These are phyloP conservation scores for Phytophthora pinifolia DNA, from an alignment of 352 stramenopile genomes.

Conservation along the genomic window DNA sequence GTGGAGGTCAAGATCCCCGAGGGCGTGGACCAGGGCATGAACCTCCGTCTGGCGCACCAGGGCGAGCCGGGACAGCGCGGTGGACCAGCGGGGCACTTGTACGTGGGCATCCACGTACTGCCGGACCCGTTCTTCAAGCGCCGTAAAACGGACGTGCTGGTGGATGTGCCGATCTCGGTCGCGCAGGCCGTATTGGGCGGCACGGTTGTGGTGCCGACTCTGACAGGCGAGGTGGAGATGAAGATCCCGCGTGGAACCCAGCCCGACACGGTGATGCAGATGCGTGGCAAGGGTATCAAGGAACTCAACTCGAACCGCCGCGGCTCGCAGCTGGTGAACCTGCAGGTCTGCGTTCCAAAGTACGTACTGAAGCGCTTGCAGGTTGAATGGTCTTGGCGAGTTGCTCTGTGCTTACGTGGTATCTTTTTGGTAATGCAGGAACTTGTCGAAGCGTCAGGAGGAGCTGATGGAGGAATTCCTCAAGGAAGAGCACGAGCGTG, in stretches of 20 bases:
- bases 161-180: constrained; percentile 93
- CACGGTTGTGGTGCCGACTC: constrained; percentile 95
- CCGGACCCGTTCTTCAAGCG: constrained; percentile 96
- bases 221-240: constrained; percentile 97
- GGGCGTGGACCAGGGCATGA: constrained; percentile 96
- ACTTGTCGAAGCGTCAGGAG: constrained; percentile 93
- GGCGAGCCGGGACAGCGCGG: constrained; percentile 87
- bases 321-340: constrained; percentile 96
- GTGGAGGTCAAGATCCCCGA: constrained; percentile 95
- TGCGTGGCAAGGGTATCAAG: constrained; percentile 96
- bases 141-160: constrained; percentile 94
- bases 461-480: constrained; percentile 96
- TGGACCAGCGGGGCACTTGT: constrained; percentile 91
- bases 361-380: constrained; percentile 35
- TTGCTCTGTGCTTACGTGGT: background rate
- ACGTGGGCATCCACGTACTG: constrained; percentile 94
- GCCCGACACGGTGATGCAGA: constrained; percentile 95
- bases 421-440: constrained; percentile 36
- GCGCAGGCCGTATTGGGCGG: constrained; percentile 93
- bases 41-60: constrained; percentile 92
- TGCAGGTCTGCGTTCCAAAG: constrained; percentile 96
- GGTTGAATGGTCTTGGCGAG: background rate
- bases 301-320: constrained; percentile 91
- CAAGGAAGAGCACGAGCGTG: constrained; percentile 80
- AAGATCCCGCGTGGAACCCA: constrained; percentile 96